Conservation (phyloP, 2,329 filamentous ascomycete species). For the Tolypocladium inflatum region DNA sequence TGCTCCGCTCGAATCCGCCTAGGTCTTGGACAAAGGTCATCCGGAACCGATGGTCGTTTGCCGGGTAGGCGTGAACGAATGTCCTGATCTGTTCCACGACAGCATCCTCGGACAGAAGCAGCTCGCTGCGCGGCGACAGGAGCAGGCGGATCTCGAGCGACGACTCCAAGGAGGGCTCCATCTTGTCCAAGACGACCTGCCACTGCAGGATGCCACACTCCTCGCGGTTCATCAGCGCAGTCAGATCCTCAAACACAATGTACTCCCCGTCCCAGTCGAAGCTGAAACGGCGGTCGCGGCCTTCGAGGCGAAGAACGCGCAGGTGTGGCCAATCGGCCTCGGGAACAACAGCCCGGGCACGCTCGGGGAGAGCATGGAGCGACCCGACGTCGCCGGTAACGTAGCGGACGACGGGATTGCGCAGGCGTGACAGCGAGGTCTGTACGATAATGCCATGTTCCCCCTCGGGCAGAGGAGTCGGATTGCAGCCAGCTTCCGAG, state of each 20-base stretch:
- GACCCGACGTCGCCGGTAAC: conserved; percentile 32
- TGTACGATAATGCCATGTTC: conserved; percentile 28
- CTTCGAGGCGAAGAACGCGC: conserved; percentile 26
- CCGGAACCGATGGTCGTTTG: conserved; percentile 19
- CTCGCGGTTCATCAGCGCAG: conserved; percentile 10
- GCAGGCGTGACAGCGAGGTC: conserved; percentile 29
- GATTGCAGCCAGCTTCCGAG: background rate
- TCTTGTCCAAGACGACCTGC: conserved; percentile 27
- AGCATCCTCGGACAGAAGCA: too few species aligned
- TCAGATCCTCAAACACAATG: conserved; percentile 23
- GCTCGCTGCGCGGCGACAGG: conserved; percentile 1
- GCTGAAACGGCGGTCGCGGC: conserved; percentile 31
- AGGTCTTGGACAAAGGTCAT: conserved; percentile 25
- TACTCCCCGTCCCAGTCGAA: conserved; percentile 31
- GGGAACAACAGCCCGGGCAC: conserved; percentile 7
- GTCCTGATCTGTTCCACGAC: conserved; percentile 10
- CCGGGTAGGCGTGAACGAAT: conserved; percentile 13
- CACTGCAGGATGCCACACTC: conserved; percentile 27
- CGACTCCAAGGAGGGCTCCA: conserved; percentile 14
- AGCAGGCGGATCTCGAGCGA: conserved; percentile 18
- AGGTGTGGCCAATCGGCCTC: conserved; percentile 13
- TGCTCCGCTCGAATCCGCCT: conserved; percentile 15
- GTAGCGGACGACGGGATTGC: conserved; percentile 34
- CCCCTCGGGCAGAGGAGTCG: conserved; percentile 16
- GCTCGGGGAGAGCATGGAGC: conserved; percentile 21